Base-by-base conservation (phyloP, 768 basidiomycete genomes). In the Naganishia vaughanmartiniae region DNA sequence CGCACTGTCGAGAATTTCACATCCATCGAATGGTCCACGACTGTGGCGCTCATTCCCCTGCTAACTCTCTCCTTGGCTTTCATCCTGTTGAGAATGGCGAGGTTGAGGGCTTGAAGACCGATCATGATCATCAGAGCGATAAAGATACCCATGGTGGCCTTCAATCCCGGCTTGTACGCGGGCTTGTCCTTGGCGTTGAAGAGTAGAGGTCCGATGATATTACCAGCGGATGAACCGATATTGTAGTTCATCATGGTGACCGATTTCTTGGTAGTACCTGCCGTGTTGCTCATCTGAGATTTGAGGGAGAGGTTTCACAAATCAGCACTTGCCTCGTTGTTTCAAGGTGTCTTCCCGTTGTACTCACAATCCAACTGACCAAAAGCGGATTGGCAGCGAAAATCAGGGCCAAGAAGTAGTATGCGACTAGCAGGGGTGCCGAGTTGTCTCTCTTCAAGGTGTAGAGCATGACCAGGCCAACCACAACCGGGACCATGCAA, bases 201-300 rank as follows among this genome's bases (percentile, higher is more conserved):
- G 26, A 81, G 72, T 36, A 81, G 76, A 1, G 82, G 80, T 21
- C 73, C 75, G 66, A 78, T 73, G 58, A 80, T 78, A 72, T 81
- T 79, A n/a, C 81, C 79, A 26, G 69, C 74, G 4, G 72, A 72
- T 4, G 71, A 67, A 42, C 74, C 69, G n/a, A 83, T 80, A 70
- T 85, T 85, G 69, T 83, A 80, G 10, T 84, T 71, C 2, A 83
- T 84, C 30, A 84, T 84, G 6, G 82, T 83, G 63, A 82, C 79
- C 6, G 79, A 72, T 63, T 79, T 79, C 71, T 79, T 79, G 60
- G 78, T 77, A 34, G 77, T 75, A 21, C 78, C 78, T 15, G 74
- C 77, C 39, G 69, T 73, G 71, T 77, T 78, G 28, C 55, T 48
- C 33, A 69, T 66, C 53, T 71, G n/a, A 34, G 63, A 33, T 1